A percentile compares a stretch with the other conserved stretches of the same genome.
Evolutionary conservation across 1,284 basidiomycete species (phyloP).

Genomic region (Mycosarcoma maydis): DNA sequence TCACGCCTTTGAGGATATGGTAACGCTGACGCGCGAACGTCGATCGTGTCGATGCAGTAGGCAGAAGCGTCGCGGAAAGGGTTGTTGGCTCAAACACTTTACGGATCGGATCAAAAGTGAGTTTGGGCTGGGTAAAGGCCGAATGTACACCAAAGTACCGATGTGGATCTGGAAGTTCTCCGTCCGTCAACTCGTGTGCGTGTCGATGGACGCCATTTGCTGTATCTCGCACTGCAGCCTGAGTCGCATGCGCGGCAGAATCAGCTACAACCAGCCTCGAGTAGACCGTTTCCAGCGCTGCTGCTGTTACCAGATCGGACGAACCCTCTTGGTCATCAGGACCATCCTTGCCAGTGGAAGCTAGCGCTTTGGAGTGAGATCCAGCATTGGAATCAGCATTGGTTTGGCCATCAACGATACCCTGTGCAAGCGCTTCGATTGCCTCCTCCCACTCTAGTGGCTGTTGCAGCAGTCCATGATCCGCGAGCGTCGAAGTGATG

Average conservation of each 20-base stretch:
- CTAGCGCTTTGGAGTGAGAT: constrained; percentile 1
- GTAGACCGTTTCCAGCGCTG: constrained; percentile 57
- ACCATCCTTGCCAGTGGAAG: neutral
- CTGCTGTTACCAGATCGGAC: constrained; percentile 55
- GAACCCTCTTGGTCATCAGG: constrained; percentile 1
- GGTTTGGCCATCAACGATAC: constrained; percentile 54
- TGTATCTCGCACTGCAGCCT: neutral
- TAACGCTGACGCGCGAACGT: constrained; percentile 53
- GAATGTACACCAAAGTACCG: constrained; percentile 85
- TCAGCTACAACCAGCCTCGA: constrained; percentile 58
- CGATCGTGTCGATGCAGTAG: constrained; percentile 45
- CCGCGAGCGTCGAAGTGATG: constrained; percentile 56
- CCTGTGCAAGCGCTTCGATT: constrained; percentile 62
- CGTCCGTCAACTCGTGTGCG: constrained; percentile 53
- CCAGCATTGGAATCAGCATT: constrained; percentile 7
- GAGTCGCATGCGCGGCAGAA: constrained; percentile 35
- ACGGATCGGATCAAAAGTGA: constrained; percentile 85
- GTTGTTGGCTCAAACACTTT: constrained; percentile 76
- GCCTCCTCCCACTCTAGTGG: constrained; percentile 59
- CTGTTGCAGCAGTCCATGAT: constrained; percentile 56
- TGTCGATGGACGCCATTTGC: constrained; percentile 13
- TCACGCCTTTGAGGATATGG: constrained; percentile 54
- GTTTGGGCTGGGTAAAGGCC: constrained; percentile 91
- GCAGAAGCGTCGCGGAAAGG: constrained; percentile 36
- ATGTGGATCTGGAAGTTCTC: constrained; percentile 80